Evolutionary conservation across 495 filamentous ascomycete species (phyloP).

Genomic region (Podospora australis): DNA sequence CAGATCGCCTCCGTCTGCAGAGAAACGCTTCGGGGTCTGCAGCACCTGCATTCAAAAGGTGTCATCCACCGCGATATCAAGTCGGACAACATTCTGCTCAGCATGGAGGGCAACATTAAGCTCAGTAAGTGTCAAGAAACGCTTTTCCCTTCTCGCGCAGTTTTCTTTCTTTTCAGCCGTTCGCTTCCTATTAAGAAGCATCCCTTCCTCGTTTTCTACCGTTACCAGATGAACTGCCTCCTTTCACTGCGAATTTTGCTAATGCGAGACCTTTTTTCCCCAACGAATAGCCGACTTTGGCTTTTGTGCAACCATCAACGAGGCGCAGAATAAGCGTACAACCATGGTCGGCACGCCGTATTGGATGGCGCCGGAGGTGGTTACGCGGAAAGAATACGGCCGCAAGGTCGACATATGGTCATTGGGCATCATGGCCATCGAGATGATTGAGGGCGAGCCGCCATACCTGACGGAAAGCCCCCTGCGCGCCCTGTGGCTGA

Average conservation of each 20-base stretch:
- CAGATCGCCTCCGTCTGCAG: constrained; percentile 94
- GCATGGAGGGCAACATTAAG: constrained; percentile 95
- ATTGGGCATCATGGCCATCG: constrained; percentile 98
- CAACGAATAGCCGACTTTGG: constrained; percentile 78
- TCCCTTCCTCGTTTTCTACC: too few relatives aligned
- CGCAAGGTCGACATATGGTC: constrained; percentile 99
- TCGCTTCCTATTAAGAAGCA: too few relatives aligned
- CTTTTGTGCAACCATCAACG: constrained; percentile 98
- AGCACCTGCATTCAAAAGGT: constrained; percentile 94
- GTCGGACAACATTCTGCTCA: constrained; percentile 93
- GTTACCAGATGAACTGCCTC: too few relatives aligned
- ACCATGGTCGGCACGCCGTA: constrained; percentile 99
- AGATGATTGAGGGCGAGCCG: constrained; percentile 99
- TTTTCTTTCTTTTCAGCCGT: neutral
- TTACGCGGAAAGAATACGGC: constrained; percentile 95
- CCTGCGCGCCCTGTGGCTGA: constrained; percentile 86
- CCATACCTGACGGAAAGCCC: constrained; percentile 95
- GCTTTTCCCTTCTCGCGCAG: neutral
- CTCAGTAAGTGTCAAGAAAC: constrained; percentile 63
- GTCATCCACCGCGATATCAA: constrained; percentile 99
- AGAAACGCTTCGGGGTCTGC: constrained; percentile 86
- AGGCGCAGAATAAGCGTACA: constrained; percentile 91
- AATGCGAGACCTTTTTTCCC: neutral
- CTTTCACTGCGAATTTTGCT: constrained; percentile 4
- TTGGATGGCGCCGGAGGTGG: constrained; percentile 99